A percentile compares a stretch with the other conserved stretches of the same genome.
Conservation (phyloP, 768 basidiomycete genomes). For the Dioszegia crocea region DNA sequence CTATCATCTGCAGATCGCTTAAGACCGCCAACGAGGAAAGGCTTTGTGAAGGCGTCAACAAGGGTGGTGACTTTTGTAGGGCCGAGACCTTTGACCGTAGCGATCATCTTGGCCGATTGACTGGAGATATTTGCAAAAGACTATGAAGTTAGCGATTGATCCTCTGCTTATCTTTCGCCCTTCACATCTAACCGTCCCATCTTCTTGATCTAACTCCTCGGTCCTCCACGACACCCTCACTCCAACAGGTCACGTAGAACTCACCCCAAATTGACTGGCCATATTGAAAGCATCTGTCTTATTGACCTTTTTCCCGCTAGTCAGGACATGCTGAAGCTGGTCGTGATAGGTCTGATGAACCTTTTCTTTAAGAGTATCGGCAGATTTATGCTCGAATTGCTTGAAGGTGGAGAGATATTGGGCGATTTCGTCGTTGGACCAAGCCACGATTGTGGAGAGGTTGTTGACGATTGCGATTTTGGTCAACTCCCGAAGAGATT, state of each 20-base stretch:
- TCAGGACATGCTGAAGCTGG: conserved; percentile 73
- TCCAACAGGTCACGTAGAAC: no score
- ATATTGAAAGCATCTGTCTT: conserved; percentile 96
- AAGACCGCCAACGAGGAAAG: conserved; percentile 56
- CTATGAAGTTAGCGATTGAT: conserved; percentile 51
- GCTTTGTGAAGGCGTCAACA: conserved; percentile 83
- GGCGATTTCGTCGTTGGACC: conserved; percentile 89
- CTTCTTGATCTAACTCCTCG: no score
- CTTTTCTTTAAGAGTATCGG: conserved; percentile 86
- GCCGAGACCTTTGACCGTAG: conserved; percentile 85
- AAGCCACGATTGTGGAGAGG: conserved; percentile 85
- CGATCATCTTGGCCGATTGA: conserved; percentile 68
- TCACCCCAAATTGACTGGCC: conserved; percentile 82
- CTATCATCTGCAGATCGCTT: conserved; percentile 1
- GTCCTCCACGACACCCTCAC: no score
- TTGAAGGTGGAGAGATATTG: conserved; percentile 88
- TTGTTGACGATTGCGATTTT: conserved; percentile 90
- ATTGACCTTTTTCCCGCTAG: conserved; percentile 87
- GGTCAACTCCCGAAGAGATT: conserved; percentile 85
- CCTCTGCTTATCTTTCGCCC: no score
- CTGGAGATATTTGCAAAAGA: conserved; percentile 77
- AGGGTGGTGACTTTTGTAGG: conserved; percentile 88
- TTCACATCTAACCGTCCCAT: no score
- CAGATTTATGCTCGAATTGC: conserved; percentile 86
- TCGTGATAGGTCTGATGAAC: conserved; percentile 82